These are phyloP conservation scores for Penicillium corylophilum DNA, from an alignment of 2,329 filamentous ascomycete genomes.

Conservation along the genomic window DNA sequence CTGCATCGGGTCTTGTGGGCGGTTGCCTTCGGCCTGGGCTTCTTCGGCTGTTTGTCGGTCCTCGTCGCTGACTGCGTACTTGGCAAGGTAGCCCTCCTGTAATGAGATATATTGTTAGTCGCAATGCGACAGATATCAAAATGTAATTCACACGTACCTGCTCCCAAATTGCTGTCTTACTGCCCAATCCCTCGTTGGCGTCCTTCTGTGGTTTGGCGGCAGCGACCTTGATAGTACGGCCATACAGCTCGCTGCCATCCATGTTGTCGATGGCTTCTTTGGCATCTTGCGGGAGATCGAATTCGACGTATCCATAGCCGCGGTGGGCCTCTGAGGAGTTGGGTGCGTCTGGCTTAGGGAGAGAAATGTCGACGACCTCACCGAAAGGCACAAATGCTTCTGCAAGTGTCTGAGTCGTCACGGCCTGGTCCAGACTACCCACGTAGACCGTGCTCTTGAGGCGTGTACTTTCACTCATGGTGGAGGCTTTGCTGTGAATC, in stretches of 20 bases:
- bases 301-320: constrained; percentile 96
- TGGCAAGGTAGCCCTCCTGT: constrained; percentile 89
- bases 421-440: constrained; percentile 77
- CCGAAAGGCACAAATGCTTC: constrained; percentile 97
- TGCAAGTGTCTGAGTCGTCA: constrained; percentile 72
- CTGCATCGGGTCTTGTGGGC: constrained; percentile 84
- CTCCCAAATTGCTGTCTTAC: constrained; percentile 94
- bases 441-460: constrained; percentile 93
- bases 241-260: constrained; percentile 95
- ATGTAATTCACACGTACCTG: constrained; percentile 63
- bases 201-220: constrained; percentile 90
- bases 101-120: constrained; percentile 26
- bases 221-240: constrained; percentile 86
- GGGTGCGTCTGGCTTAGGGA: constrained; percentile 83
- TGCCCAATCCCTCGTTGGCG: constrained; percentile 80
- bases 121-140: not conserved
- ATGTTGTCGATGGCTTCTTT: constrained; percentile 98
- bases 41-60: constrained; percentile 64
- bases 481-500: constrained; percentile 22
- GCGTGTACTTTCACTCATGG: constrained; percentile 77
- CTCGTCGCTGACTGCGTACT: constrained; percentile 81
- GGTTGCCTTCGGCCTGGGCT: constrained; percentile 53
- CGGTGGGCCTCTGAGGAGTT: constrained; percentile 77
- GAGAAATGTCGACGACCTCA: constrained; percentile 84
- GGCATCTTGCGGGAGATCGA: constrained; percentile 79